These are phyloP conservation scores for Eutrema heterophyllum DNA, from an alignment of 345 rosid species.

Conservation along the genomic window DNA sequence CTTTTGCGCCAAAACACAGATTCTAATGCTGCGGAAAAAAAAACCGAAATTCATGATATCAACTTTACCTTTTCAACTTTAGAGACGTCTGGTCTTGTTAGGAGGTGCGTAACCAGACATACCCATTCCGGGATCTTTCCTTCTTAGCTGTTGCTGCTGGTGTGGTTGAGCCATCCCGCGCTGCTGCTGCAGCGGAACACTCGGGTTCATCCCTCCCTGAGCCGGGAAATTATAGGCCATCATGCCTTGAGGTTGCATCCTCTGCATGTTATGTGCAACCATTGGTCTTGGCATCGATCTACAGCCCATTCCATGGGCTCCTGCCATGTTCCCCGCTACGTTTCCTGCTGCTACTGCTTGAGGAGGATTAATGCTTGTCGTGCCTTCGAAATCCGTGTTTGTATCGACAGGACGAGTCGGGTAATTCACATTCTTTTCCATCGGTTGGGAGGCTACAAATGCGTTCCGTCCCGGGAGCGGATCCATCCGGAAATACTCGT, in stretches of 20 bases:
- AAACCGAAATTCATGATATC: neutral
- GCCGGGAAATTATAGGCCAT: conserved; percentile 59
- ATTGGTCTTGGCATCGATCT: conserved; percentile 71
- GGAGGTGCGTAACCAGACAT: conserved; percentile 83
- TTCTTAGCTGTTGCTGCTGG: conserved; percentile 72
- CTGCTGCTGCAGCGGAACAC: conserved; percentile 74
- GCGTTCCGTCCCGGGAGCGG: conserved; percentile 90
- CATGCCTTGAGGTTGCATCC: conserved; percentile 80
- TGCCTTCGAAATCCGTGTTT: conserved; percentile 90
- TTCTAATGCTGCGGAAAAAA: neutral
- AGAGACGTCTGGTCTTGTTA: conserved; percentile 78
- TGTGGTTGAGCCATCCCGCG: conserved; percentile 64
- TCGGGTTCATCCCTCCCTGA: conserved; percentile 74
- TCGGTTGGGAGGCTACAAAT: conserved; percentile 71
- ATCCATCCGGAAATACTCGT: conserved; percentile 79
- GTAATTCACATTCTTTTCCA: conserved; percentile 76
- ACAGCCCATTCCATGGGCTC: conserved; percentile 54
- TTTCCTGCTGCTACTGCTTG: conserved; percentile 69
- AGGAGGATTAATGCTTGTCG: conserved; percentile 79
- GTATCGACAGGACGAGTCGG: conserved; percentile 91
- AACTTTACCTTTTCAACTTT: neutral
- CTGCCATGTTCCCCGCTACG: conserved; percentile 54
- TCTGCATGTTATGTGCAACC: conserved; percentile 62
- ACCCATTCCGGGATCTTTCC: conserved; percentile 86
- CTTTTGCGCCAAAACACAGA: conserved; percentile 5